These are phyloP conservation scores for Cairneyella variabilis DNA, from an alignment of 495 filamentous ascomycete genomes.

Conservation along the genomic window DNA sequence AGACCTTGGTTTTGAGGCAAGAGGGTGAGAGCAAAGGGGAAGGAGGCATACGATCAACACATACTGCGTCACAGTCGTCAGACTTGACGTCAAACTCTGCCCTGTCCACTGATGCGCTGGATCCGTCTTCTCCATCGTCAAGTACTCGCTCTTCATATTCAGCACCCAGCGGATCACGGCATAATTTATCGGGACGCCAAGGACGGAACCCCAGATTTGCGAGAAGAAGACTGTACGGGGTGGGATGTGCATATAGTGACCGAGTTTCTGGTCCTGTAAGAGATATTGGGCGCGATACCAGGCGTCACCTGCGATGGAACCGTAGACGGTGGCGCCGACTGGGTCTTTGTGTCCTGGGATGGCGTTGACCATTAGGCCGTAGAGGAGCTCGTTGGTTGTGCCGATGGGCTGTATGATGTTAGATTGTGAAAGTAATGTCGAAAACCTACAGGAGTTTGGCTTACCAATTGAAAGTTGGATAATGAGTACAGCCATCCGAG, in stretches of 20 bases:
- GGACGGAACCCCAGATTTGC: constrained; percentile 50
- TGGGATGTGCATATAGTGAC: constrained; percentile 67
- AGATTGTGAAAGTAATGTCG: no score
- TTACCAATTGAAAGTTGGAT: constrained; percentile 48
- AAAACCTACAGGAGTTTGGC: no score
- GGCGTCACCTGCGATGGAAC: constrained; percentile 38
- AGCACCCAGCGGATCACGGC: constrained; percentile 43
- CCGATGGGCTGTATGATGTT: constrained; percentile 32
- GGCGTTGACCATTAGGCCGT: constrained; percentile 54
- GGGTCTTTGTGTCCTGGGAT: constrained; percentile 43
- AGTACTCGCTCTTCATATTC: constrained; percentile 47
- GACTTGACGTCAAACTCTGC: constrained; percentile 38
- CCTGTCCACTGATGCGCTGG: constrained; percentile 56
- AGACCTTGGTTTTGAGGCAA: not conserved
- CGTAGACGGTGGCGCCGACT: constrained; percentile 48
- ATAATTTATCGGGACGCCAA: constrained; percentile 45
- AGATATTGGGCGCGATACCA: constrained; percentile 49
- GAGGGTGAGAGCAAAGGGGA: not conserved
- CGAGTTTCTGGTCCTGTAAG: constrained; percentile 38
- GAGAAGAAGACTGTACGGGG: constrained; percentile 55
- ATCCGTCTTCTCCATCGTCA: constrained; percentile 45
- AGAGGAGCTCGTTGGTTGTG: constrained; percentile 53
- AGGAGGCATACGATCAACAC: constrained; percentile 40
- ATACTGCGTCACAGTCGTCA: constrained; percentile 52
- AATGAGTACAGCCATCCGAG: constrained; percentile 54